Base-by-base conservation (phyloP, 2,329 filamentous ascomycete genomes). In the Ceratocystis papillata region DNA sequence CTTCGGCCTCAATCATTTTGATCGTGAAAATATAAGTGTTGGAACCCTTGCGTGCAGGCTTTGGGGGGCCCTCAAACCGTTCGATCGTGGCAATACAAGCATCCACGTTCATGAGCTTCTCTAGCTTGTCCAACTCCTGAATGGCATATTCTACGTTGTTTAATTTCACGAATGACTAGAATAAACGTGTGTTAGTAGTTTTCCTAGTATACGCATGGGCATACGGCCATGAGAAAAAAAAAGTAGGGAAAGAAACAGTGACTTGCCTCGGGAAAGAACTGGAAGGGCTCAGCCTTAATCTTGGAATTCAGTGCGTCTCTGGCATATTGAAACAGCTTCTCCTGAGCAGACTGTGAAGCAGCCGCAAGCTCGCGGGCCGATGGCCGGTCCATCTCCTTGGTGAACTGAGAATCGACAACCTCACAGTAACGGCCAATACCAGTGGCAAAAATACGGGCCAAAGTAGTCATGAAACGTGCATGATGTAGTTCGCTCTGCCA, bases 101-200 rank as follows among this genome's bases (percentile, higher is more conserved):
- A 73, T 99, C 94, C 12, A 96, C 91, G 71, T 96, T 92, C 79
- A 97, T 90, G 67, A 87, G 85, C 72, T 84, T 87, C 74, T 97
- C 93, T 5, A 99, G 81, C 74, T 89, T 90, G 74, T 99, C 94
- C 64, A 99, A 81, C 72, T 96, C 90, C 66, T 91, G 83, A 77
- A 96, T 91, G 4, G 92, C 93, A 76, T 90, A 97, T 76, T 96
- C 93, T 70, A 99, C 87, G 72, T 99, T 96, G 79, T 99, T 99
- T 70, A 99, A 83, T 76, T 97, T 99, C 69, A 99, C 91, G 71
- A 99, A 88, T 4, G 92, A 96, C 89, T 96, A 53, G 8, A 44
- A 57, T 59, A 10, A 44, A 55, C 57, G 5, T 15, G 64, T 70
- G 50, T 77, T 72, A 77, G 75, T 68, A 69, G 62, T 17, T 66